Base-by-base conservation (phyloP, 1,284 basidiomycete genomes). In the Apiotrichum laibachii region DNA sequence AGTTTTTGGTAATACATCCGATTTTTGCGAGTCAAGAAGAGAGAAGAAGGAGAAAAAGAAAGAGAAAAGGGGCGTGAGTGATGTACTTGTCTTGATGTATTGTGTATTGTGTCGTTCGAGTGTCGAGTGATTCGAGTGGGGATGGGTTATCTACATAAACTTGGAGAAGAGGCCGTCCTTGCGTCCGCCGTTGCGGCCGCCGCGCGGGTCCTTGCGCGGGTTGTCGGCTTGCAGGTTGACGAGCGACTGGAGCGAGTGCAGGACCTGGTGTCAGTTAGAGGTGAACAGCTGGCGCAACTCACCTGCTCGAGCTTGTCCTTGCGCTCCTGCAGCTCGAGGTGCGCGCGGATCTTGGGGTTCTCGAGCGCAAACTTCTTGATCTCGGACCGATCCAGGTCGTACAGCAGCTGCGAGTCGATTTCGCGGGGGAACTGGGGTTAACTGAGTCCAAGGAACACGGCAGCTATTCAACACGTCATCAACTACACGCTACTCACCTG, bases 301-400 rank as follows among this genome's bases (percentile, higher is more conserved):
- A 90, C 92, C 83, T 94, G 88, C 75, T 97, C 93, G n/a, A 99
- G 82, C 79, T 97, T 98, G 73, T 98, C 93, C 73, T 98, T 99
- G 39, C 93, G 83, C 60, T 95, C 92, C 75, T 99, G 96, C 45
- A 99, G 79, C 64, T 99, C 93, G n/a, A 99, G 82, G 75, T 99
- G 96, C 56, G 81, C 81, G 65, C 86, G 81, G 56, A 99, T 85
- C 33, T 80, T 80, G 1, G 94, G 95, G 73, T 99, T 99, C 81
- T 99, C 93, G 33, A 90, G 83, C 0, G 96, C 95, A 78, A 99
- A 99, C 54, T 62, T 67, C 60, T 86, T 85, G 50, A 97, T 89
- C 74, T 95, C 91, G 50, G 82, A 83, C 6, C 90, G 87, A 72
- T 95, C 89, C 48, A 97, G 83, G 75, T 95, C 89, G 70, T 97